Evolutionary conservation across 2,329 filamentous ascomycete species (phyloP).

Genomic region (Lecanosticta acicola): DNA sequence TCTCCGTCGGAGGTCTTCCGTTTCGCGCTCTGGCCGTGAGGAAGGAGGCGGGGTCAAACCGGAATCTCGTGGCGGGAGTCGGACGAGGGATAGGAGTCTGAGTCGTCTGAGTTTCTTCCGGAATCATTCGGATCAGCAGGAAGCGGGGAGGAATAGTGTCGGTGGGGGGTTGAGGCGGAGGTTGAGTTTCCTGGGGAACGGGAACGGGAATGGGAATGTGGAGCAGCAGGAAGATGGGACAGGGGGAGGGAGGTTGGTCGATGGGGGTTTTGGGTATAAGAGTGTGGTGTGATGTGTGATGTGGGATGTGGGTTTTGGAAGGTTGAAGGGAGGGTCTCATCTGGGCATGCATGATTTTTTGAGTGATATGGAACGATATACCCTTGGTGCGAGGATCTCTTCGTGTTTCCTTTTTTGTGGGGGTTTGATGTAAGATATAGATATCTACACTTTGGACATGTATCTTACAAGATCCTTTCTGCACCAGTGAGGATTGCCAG

Average conservation of each 20-base stretch:
- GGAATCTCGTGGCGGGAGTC: constrained; percentile 19
- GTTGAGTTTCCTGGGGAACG: constrained; percentile 58
- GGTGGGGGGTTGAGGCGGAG: constrained; percentile 58
- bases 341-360: not conserved
- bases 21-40: constrained; percentile 15
- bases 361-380: not conserved
- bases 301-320: not conserved
- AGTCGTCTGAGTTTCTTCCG: constrained; percentile 27
- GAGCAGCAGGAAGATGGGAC: not conserved
- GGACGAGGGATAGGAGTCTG: constrained; percentile 19
- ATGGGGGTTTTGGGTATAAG: not conserved
- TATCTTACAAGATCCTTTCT: too few relatives aligned
- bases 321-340: not conserved
- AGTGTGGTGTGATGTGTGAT: not conserved
- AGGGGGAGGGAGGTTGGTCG: not conserved
- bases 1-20: constrained; percentile 31
- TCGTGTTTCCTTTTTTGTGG: too few relatives aligned
- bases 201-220: not conserved
- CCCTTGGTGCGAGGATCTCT: not conserved
- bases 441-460: too few relatives aligned
- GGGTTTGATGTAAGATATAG: too few relatives aligned
- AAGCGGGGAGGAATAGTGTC: constrained; percentile 5
- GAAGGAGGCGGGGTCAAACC: constrained; percentile 20
- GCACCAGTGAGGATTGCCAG: too few relatives aligned
- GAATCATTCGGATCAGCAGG: constrained; percentile 8